These are phyloP conservation scores for Amanita rubescens DNA, from an alignment of 768 basidiomycete genomes.

Conservation along the genomic window DNA sequence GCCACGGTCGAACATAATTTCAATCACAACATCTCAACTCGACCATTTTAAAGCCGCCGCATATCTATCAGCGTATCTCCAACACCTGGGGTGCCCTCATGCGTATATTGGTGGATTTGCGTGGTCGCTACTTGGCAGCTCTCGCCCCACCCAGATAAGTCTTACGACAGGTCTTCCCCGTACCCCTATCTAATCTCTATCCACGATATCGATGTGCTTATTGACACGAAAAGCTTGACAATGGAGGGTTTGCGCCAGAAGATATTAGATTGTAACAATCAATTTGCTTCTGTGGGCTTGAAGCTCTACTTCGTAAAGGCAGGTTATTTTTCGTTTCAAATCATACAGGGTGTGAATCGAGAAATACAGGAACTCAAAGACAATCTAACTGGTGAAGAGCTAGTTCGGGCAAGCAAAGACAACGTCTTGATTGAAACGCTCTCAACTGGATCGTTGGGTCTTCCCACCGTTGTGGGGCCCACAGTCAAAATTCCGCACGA, in stretches of 20 bases:
- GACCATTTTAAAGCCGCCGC: slow-evolving; percentile 15
- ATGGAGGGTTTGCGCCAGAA: slow-evolving; percentile 14
- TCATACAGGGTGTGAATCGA: background rate
- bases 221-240: slow-evolving; percentile 15
- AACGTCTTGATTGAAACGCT: slow-evolving; percentile 21
- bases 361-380: slow-evolving; percentile 12
- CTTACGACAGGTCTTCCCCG: background rate
- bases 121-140: slow-evolving; percentile 11
- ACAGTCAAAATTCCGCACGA: slow-evolving; percentile 7
- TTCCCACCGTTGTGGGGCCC: slow-evolving; percentile 14
- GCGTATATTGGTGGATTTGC: slow-evolving; percentile 26
- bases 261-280: slow-evolving; percentile 14
- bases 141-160: slow-evolving; percentile 17
- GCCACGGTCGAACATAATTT: slow-evolving; percentile 6
- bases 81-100: slow-evolving; percentile 15
- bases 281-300: slow-evolving; percentile 18
- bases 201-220: slow-evolving; percentile 26
- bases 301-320: slow-evolving; percentile 23
- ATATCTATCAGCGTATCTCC: slow-evolving; percentile 13
- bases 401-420: slow-evolving; percentile 13
- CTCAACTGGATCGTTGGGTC: slow-evolving; percentile 15
- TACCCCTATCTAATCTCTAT: slow-evolving; percentile 5
- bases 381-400: slow-evolving; percentile 11
- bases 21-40: slow-evolving; percentile 14
- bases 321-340: background rate